Percentiles rank a stretch among this genome's conserved stretches.
These are phyloP conservation scores for Plasmodium ovale DNA, from an alignment of 169 alveolate genomes.

Conservation along the genomic window DNA sequence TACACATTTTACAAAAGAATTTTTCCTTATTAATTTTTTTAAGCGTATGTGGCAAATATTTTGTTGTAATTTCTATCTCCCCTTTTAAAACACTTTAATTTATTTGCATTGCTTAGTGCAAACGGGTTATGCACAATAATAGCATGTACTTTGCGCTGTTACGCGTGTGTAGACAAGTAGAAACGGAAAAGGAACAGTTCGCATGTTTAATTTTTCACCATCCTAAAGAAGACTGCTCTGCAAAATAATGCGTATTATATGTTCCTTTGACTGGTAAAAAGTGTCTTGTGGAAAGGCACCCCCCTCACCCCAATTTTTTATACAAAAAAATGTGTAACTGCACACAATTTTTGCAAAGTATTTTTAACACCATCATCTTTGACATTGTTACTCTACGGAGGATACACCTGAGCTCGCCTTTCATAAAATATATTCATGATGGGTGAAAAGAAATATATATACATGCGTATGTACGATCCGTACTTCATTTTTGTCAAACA, in stretches of 20 bases:
- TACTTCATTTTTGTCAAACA: not conserved
- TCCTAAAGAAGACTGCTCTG: too few relatives aligned
- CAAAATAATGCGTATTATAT: too few relatives aligned
- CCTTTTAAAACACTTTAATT: slow-evolving; percentile 53
- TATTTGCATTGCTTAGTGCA: not conserved
- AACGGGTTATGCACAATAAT: not conserved
- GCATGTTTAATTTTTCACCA: too few relatives aligned
- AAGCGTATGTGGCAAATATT: not conserved
- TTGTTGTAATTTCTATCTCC: not conserved
- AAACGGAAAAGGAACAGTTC: not conserved
- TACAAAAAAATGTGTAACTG: too few relatives aligned
- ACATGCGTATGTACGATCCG: not conserved
- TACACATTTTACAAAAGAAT: not conserved
- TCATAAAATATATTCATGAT: not conserved
- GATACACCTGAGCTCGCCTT: not conserved
- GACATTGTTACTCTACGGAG: not conserved
- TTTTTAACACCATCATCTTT: not conserved
- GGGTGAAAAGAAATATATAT: too few relatives aligned
- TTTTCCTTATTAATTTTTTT: slow-evolving; percentile 21
- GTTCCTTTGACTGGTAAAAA: too few relatives aligned
- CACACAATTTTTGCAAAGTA: not conserved
- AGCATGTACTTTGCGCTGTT: not conserved
- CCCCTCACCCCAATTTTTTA: too few relatives aligned
- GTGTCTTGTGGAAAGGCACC: too few relatives aligned
- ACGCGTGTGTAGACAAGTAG: not conserved